Base-by-base conservation (phyloP, 768 basidiomycete species). In the Mycena alexandri region DNA sequence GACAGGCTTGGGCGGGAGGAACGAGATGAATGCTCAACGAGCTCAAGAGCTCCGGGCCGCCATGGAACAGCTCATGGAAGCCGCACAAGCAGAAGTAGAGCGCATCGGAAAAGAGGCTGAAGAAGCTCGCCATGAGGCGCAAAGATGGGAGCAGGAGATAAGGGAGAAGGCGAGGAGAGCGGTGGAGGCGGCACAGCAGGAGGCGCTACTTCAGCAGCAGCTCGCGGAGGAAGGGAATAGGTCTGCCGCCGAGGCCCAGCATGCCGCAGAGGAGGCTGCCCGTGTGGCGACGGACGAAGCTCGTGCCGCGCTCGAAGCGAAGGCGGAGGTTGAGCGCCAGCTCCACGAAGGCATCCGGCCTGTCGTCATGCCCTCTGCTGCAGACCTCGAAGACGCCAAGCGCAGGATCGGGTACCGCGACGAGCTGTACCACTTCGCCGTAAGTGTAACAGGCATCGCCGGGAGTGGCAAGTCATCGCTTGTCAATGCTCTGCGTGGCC, bases 201-300 rank as follows among this genome's bases (percentile, higher is more conserved):
- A 75, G 5, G 73, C 75, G 14, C 77, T 75, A 44, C 79, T 77
- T 12, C 72, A 77, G 34, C 72, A 77, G 42, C 73, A 69, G 72
- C 78, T 78, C 36, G 75, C 78, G 11, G 52, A 55, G 21, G 65
- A 60, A 19, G 78, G 79, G 38, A 48, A 52, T 34, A 56, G 58
- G 57, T 43, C 42, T 9, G 61, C 64, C 17, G 48, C 52, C 22
- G 29, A 46, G 41, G 68, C 53, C 17, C 68, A 46, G 29, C 41
- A 43, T 58, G 44, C 29, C 43, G 56, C 56, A 58, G 42, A 44
- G 29, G 44, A 58, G 29, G 56, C 56, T 44, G 56, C 56, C 33
- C 42, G 44, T 19, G 24, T 46, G 46, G 57, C 57, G 36, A 34
- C 19, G 21, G 57, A 59, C 17, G 44, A 47, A 47, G 46, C 57